Evolutionary conservation across 768 basidiomycete genomes (phyloP).

Genomic region (Tylopilus rubrobrunneus): DNA sequence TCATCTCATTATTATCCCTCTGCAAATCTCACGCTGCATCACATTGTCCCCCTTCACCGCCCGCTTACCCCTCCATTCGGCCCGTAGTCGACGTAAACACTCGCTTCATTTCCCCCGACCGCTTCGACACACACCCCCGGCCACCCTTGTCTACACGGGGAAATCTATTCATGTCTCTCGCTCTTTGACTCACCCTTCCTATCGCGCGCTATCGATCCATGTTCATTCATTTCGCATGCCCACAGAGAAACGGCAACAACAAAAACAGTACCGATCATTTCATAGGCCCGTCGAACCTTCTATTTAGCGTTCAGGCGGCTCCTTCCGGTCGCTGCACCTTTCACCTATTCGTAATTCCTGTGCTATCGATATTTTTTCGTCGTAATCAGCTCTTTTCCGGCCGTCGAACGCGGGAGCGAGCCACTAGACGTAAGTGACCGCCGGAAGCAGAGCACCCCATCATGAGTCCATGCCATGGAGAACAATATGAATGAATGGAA

Average conservation of each 20-base stretch:
- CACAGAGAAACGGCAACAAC: neutral
- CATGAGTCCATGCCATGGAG: constrained; percentile 15
- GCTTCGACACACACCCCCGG: constrained; percentile 22
- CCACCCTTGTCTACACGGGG: constrained; percentile 15
- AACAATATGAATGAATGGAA: constrained; percentile 24
- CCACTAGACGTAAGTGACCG: constrained; percentile 30
- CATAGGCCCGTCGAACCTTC: constrained; percentile 27
- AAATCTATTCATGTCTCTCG: constrained; percentile 7
- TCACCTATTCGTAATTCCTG: constrained; percentile 17
- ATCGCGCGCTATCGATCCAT: constrained; percentile 21
- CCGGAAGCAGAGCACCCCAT: constrained; percentile 22
- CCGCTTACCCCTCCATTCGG: neutral
- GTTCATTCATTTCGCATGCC: constrained; percentile 23
- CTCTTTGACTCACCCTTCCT: constrained; percentile 5
- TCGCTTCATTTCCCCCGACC: constrained; percentile 6
- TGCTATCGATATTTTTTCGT: constrained; percentile 19
- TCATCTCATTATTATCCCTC: constrained; percentile 23
- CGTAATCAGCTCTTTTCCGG: constrained; percentile 13
- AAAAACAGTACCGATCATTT: constrained; percentile 18
- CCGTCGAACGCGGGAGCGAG: constrained; percentile 31
- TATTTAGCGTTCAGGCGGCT: constrained; percentile 19
- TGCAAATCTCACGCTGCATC: constrained; percentile 29
- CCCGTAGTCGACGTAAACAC: constrained; percentile 25
- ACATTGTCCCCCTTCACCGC: neutral
- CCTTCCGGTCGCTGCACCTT: constrained; percentile 18